Evolutionary conservation across 1,139 yeast genomes (phyloP).

Genomic region (Yarrowia galli): DNA sequence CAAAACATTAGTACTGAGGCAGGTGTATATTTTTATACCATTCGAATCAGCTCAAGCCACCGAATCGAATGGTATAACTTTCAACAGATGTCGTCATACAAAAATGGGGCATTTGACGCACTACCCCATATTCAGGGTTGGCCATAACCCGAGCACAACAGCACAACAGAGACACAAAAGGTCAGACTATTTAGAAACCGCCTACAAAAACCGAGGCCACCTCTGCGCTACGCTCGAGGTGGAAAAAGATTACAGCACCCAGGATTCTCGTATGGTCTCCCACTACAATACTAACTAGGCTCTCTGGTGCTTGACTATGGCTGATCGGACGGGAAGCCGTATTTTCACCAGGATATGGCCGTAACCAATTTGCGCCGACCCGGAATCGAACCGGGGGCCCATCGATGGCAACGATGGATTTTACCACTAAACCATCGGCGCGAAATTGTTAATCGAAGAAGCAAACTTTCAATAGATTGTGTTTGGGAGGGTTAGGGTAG

Average conservation of each 20-base stretch:
- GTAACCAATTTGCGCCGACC: constrained; percentile 37
- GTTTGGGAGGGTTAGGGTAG: not conserved
- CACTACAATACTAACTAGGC: constrained; percentile 38
- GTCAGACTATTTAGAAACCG: too few species aligned
- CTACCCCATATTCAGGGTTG: too few species aligned
- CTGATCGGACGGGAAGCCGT: constrained; percentile 38
- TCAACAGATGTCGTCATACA: too few species aligned
- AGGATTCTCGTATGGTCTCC: constrained; percentile 38
- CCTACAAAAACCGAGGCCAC: too few species aligned
- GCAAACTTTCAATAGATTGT: not conserved
- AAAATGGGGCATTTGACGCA: too few species aligned
- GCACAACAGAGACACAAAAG: too few species aligned
- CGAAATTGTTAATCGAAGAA: not conserved
- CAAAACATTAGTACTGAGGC: too few species aligned
- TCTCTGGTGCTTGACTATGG: constrained; percentile 39
- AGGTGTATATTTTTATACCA: too few species aligned
- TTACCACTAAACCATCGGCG: constrained; percentile 38
- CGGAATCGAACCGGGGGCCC: constrained; percentile 38
- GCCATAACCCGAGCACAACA: too few species aligned
- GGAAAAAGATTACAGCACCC: constrained; percentile 15
- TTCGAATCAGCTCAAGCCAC: too few species aligned
- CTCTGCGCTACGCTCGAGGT: too few species aligned
- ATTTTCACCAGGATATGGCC: constrained; percentile 37
- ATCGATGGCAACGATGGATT: constrained; percentile 38
- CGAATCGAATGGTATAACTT: too few species aligned